Percentiles rank a stretch among this genome's conserved stretches.
These are phyloP conservation scores for Wickerhamiella sergipiensis DNA, from an alignment of 805 yeast species.

Conservation along the genomic window DNA sequence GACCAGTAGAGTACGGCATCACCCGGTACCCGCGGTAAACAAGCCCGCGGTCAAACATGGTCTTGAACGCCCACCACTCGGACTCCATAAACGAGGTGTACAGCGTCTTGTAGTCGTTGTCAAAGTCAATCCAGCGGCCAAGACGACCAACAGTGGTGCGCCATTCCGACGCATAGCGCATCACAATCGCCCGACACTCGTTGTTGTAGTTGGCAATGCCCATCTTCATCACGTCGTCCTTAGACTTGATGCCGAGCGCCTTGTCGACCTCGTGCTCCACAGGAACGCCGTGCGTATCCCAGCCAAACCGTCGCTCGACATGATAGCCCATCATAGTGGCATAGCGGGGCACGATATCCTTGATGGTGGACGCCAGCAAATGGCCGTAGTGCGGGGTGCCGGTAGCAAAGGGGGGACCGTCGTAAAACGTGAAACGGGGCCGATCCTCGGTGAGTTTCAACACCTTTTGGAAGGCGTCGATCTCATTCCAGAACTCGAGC, in stretches of 20 bases:
- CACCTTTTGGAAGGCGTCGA: conserved; percentile 86
- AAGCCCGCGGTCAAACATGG: conserved; percentile 68
- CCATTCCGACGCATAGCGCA: conserved; percentile 96
- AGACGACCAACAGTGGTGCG: conserved; percentile 80
- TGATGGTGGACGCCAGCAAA: conserved; percentile 88
- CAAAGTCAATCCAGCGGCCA: conserved; percentile 99
- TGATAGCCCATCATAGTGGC: conserved; percentile 96
- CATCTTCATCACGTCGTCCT: conserved; percentile 84
- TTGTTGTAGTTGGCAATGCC: conserved; percentile 90
- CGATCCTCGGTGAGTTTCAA: conserved; percentile 70
- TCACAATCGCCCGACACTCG: conserved; percentile 93
- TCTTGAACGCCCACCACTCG: conserved; percentile 97
- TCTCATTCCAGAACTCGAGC: conserved; percentile 69
- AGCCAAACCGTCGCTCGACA: conserved; percentile 95
- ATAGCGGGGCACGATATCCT: conserved; percentile 93
- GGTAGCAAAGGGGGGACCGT: conserved; percentile 99
- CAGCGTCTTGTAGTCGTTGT: conserved; percentile 92
- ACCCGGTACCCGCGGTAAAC: conserved; percentile 94
- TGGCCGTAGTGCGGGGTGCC: conserved; percentile 99
- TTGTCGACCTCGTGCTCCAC: conserved; percentile 98
- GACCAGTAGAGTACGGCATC: conserved; percentile 98
- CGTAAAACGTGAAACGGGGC: conserved; percentile 85
- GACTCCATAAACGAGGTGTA: conserved; percentile 96
- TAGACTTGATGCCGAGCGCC: conserved; percentile 82
- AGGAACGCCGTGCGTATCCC: conserved; percentile 99